A percentile compares a stretch with the other conserved stretches of the same genome.
phyloP scores from a whole-genome alignment of 768 basidiomycete genomes.

The Porpolomopsis calyptriformis region DNA sequence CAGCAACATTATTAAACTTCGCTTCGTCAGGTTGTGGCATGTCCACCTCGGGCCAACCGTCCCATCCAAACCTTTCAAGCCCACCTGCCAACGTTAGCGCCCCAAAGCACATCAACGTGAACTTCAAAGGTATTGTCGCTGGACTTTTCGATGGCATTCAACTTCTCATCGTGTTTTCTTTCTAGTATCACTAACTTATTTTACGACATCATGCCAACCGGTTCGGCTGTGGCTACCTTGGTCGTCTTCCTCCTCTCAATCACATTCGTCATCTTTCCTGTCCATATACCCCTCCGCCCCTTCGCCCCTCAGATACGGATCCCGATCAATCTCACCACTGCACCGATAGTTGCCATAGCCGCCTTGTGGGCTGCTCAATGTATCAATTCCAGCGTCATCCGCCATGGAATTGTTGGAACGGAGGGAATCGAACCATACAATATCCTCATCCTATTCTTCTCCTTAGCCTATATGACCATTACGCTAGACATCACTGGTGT shows the following conservation, averaged over 20 bases:
- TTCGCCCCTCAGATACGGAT: constrained; percentile 14
- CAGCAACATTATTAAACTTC: too few relatives aligned
- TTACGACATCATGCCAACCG: constrained; percentile 7
- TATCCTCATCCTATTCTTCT: constrained; percentile 87
- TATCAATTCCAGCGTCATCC: constrained; percentile 21
- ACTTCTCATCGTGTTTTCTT: constrained; percentile 39
- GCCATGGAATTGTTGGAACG: constrained; percentile 13
- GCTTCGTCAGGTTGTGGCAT: too few relatives aligned
- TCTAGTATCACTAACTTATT: too few relatives aligned
- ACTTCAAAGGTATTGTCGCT: too few relatives aligned
- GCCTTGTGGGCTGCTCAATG: constrained; percentile 43
- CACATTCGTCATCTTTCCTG: constrained; percentile 33
- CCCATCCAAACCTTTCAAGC: too few relatives aligned
- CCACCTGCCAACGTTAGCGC: too few relatives aligned
- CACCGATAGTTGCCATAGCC: constrained; percentile 38
- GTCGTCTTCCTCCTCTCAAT: constrained; percentile 39
- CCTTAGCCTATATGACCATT: constrained; percentile 86
- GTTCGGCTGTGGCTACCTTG: constrained; percentile 32
- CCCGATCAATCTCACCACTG: constrained; percentile 32
- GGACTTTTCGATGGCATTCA: constrained; percentile 42
- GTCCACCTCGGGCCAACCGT: too few relatives aligned
- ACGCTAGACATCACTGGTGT: constrained; percentile 86
- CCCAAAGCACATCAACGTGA: too few relatives aligned
- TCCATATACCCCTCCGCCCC: constrained; percentile 21
- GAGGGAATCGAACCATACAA: constrained; percentile 83